These are phyloP conservation scores for Aspergillus nomiae DNA, from an alignment of 2,329 filamentous ascomycete genomes.

Conservation along the genomic window DNA sequence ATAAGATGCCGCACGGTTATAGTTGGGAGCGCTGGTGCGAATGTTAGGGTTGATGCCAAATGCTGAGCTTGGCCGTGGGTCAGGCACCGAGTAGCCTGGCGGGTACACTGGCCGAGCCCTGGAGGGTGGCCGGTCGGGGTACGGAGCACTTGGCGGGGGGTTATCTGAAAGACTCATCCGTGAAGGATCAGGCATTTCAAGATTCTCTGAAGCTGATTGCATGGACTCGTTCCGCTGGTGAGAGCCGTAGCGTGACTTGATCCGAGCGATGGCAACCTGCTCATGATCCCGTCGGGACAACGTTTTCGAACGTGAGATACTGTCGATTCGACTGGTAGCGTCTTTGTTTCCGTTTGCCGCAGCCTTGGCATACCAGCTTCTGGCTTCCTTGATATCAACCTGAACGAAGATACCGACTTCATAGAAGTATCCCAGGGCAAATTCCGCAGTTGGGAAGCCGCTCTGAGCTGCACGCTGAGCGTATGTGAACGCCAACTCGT, in stretches of 20 bases:
- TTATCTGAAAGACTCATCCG: slow-evolving; percentile 42
- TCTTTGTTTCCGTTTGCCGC: slow-evolving; percentile 91
- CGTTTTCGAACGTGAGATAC: slow-evolving; percentile 77
- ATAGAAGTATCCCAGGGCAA: slow-evolving; percentile 95
- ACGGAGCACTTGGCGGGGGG: slow-evolving; percentile 43
- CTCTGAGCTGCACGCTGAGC: slow-evolving; percentile 81
- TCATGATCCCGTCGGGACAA: slow-evolving; percentile 92
- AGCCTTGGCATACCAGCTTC: slow-evolving; percentile 87
- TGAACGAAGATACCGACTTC: slow-evolving; percentile 92
- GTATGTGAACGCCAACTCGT: slow-evolving; percentile 88
- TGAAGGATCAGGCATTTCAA: slow-evolving; percentile 52
- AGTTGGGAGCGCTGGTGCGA: slow-evolving; percentile 41
- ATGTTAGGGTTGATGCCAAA: slow-evolving; percentile 53
- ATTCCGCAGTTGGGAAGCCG: slow-evolving; percentile 87
- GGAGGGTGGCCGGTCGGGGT: slow-evolving; percentile 41
- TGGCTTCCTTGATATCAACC: slow-evolving; percentile 79
- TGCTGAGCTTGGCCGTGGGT: slow-evolving; percentile 47
- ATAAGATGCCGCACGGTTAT: slow-evolving; percentile 36
- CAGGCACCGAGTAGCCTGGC: slow-evolving; percentile 36
- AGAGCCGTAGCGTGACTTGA: slow-evolving; percentile 78
- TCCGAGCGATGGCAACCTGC: slow-evolving; percentile 81
- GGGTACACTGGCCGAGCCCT: slow-evolving; percentile 37
- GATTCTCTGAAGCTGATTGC: slow-evolving; percentile 43
- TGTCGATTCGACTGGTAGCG: slow-evolving; percentile 77
- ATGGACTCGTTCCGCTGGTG: slow-evolving; percentile 48